Percentiles rank a stretch among this genome's conserved stretches.
Evolutionary conservation across 1,139 yeast genomes (phyloP).

Genomic region (Zygoascus meyerae): DNA sequence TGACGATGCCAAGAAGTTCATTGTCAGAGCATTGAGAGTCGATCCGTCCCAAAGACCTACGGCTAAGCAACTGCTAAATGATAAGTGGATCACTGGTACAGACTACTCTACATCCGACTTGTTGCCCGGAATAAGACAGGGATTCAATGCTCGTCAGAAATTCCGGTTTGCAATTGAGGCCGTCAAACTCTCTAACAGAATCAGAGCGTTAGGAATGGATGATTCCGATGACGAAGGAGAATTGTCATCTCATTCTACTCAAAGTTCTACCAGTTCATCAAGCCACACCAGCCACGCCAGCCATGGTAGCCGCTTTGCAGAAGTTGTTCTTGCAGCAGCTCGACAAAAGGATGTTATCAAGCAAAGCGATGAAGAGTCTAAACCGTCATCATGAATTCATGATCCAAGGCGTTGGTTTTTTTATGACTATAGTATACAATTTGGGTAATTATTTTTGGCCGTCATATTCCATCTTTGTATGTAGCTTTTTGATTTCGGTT

Average conservation of each 20-base stretch:
- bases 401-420: neutral
- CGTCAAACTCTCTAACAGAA: constrained; percentile 68
- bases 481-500: too few relatives aligned
- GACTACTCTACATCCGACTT: constrained; percentile 46
- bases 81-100: constrained; percentile 64
- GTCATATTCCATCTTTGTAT: too few relatives aligned
- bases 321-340: constrained; percentile 66
- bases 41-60: constrained; percentile 65
- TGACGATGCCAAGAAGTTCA: constrained; percentile 67
- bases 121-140: constrained; percentile 64
- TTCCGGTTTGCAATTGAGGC: constrained; percentile 82
- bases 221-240: constrained; percentile 47
- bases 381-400: neutral
- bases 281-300: constrained; percentile 5
- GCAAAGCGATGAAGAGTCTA: neutral
- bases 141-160: constrained; percentile 79
- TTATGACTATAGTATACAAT: neutral
- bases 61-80: constrained; percentile 54
- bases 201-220: constrained; percentile 52
- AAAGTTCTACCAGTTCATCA: constrained; percentile 3
- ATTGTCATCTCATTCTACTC: neutral
- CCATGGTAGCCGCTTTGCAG: constrained; percentile 51
- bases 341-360: constrained; percentile 48
- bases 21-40: constrained; percentile 56
- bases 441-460: too few relatives aligned